Evolutionary conservation across 1,284 basidiomycete genomes (phyloP), one percentile per base, ranked within the genome.

Genomic region (Cerrena zonata): DNA sequence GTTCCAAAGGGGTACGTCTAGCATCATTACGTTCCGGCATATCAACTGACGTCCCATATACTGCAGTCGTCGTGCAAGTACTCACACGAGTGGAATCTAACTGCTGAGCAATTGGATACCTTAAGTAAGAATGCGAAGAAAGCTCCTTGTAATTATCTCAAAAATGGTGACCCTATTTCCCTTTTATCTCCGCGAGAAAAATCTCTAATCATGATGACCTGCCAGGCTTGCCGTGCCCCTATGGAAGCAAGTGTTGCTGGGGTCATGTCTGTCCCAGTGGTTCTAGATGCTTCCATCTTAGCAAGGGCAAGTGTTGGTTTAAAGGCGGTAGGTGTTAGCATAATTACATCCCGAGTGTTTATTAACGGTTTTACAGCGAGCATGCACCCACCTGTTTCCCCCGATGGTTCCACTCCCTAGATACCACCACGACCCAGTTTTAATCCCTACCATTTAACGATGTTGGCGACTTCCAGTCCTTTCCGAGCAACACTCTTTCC

Each of bases 231-330:
- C 74, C 75, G 47, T 89, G 86, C 56, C 84, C 86, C 5, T 83
- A 81, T 56, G 86, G 83, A 43, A 77, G 80, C 39, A 70, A 70
- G 52, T 89, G 86, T 60, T 88, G 86, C 65, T 89, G 86, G 65
- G 86, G 86, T 4, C 86, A 89, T 64, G 71, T 78, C n/a, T 89
- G 86, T 62, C 86, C 86, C 11, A 84, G 83, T 57, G 87, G 87
- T n/a, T 72, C 79, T 10, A 79, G 80, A 39, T 74, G 72, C 58
- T 64, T 61, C 53, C 66, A 68, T 56, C 56, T 64, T 12, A 61
- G 60, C 57, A 69, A 74, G 59, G 86, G 86, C 37, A 89, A 85
- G 68, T 89, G 86, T 63, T 87, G 86, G 84, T 89, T 89, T 68
- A 88, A 88, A 75, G 84, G 82, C 64, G 78, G 86, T 86, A 58